Base-by-base conservation (phyloP, 2,329 filamentous ascomycete species). In the Cladosporium cucumerinum region DNA sequence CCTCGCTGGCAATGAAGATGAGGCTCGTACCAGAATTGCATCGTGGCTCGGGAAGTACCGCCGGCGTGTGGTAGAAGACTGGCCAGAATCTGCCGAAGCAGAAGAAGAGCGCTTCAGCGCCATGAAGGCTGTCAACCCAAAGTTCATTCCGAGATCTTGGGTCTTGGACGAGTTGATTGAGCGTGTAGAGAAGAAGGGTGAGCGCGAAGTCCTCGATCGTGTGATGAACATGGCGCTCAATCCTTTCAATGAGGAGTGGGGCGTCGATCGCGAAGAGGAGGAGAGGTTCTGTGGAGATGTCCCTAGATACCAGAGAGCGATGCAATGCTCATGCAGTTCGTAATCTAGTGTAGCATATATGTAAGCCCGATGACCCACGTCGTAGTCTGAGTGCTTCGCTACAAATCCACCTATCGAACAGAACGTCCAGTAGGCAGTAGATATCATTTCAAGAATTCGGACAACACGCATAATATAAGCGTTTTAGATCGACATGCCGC, bases 281-380 rank as follows among this genome's bases (percentile, higher is more conserved):
- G 83, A 88, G 70, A 83, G 93, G 68, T 96, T 92, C 82, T 92
- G 89, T 70, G 89, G 91, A 2, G 93, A 97, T 78, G 92, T 96
- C 63, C 94, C 94, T 0, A 87, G 85, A 74, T 83, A 83, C 54
- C 87, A 88, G 78, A 86, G 92, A 70, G 91, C 90, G 36, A 87
- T 97, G 86, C 94, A 97, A 81, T 98, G 95, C 77, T 96, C 92
- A 75, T 99, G 95, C 79, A 97, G 92, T 76, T 97, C 94, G 26
- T 96, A 51, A 61, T 25, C 26, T 23, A 36, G 21, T 57, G 32
- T 54, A 54, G 18, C 51, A 32, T 2, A 32, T 21, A 54, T 46
- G 10, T 30, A 30, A 46, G 6, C 8, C 39, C 2, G 39, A 21
- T 46, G 39, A 46, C n/a, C 39, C 21, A 3, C 21, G 5, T 46